Evolutionary conservation across 805 yeast species (phyloP), one percentile per base, ranked within the genome.

Genomic region (Candida sanyiensis): DNA sequence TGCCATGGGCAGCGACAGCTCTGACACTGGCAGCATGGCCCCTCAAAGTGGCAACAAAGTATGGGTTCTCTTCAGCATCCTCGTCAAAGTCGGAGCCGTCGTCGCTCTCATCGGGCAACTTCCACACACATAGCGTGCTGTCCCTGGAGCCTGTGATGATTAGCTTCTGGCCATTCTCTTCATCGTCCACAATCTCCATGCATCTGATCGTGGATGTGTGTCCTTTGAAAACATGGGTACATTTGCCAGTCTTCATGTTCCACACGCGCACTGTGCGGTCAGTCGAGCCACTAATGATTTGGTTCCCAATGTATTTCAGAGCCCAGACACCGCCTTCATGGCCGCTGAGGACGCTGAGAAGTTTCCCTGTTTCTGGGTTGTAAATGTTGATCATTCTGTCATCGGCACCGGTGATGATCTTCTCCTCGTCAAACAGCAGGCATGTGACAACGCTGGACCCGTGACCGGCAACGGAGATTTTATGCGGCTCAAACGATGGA

Each of bases 321-420:
- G 98, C 97, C 98, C 98, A 93, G 5, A 93, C 98, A 28, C 98
- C 98, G 32, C 98, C 98, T 39, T 83, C 95, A 56, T 93, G 98
- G 7, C 96, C 97, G 30, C 71, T 68, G 31, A 93, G 67, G 6
- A 78, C 77, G 29, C 72, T 66, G 7, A 79, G 52, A 37, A 81
- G 66, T 29, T 65, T 63, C 5, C 97, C 97, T 1, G 83, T 76
- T 22, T 69, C 65, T 1, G 96, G 78, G 47, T 82, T 81, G 60
- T 85, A 87, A 7, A 93, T 79, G 46, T 85, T 80, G 45, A 93
- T 85, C 56, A 77, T 73, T 45, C 75, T 76, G 48, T 87, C 96
- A 52, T 89, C 97, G 2, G 95, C 88, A 22, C 96, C 96, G 2
- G 96, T 88, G 42, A 90, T 83, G 38, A 93, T 83, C 54, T 80